Evolutionary conservation across 2,329 filamentous ascomycete species (phyloP).

Genomic region (Colletotrichum sidae): DNA sequence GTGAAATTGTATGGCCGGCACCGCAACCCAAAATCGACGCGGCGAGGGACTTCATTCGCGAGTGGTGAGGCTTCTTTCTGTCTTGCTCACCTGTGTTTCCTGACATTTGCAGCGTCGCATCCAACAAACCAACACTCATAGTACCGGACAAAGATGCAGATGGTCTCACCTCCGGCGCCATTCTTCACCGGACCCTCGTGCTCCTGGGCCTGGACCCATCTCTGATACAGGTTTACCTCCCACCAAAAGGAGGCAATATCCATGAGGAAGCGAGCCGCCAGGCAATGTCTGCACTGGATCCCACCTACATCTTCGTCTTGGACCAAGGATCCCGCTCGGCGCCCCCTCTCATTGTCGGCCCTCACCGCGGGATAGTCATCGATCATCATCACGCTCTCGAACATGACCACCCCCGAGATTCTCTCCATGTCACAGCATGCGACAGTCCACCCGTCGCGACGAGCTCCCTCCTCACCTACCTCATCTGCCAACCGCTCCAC

Average conservation of each 20-base stretch:
- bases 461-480: constrained; percentile 71
- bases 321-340: constrained; percentile 52
- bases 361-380: constrained; percentile 67
- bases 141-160: constrained; percentile 78
- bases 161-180: constrained; percentile 73
- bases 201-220: constrained; percentile 66
- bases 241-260: constrained; percentile 69
- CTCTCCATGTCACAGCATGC: constrained; percentile 70
- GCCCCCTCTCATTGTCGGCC: constrained; percentile 62
- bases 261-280: constrained; percentile 64
- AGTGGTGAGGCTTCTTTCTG: constrained; percentile 60
- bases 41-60: constrained; percentile 66
- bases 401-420: constrained; percentile 66
- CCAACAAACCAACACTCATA: constrained; percentile 66
- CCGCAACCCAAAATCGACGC: constrained; percentile 64
- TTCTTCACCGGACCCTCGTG: constrained; percentile 69
- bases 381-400: constrained; percentile 71
- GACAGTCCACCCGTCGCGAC: constrained; percentile 74
- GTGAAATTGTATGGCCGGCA: constrained; percentile 71
- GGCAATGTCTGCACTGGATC: constrained; percentile 60
- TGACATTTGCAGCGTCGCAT: constrained; percentile 56
- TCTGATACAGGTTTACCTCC: constrained; percentile 68
- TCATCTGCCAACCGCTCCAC: constrained; percentile 70
- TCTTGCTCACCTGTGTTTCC: constrained; percentile 23
- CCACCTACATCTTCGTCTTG: constrained; percentile 52